A percentile compares a stretch with the other conserved stretches of the same genome.
phyloP scores from a whole-genome alignment of 108 stramenopile genomes.

The Pseudonitzschia multistriata region DNA sequence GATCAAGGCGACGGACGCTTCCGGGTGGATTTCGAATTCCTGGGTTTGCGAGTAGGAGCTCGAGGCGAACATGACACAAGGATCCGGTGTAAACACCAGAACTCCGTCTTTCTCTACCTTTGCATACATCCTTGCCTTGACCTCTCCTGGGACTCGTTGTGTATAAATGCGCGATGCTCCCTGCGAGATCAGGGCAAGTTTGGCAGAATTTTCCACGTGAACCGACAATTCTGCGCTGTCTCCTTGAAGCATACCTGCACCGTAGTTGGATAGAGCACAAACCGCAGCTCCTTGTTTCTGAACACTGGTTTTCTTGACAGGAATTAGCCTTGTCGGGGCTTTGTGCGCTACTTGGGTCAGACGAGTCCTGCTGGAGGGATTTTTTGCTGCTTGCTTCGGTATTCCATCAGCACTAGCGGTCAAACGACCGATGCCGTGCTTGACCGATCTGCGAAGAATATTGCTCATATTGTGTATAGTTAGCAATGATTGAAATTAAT shows the following conservation, averaged over 20 bases:
- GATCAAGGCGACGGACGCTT: constrained; percentile 33
- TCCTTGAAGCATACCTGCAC: constrained; percentile 77
- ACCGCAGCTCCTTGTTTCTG: constrained; percentile 48
- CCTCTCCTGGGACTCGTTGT: constrained; percentile 9
- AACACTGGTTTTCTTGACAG: constrained; percentile 31
- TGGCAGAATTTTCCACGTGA: constrained; percentile 51
- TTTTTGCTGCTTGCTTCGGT: background rate
- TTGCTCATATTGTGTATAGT: constrained; percentile 5
- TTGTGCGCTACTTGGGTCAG: constrained; percentile 52
- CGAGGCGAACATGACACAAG: constrained; percentile 36
- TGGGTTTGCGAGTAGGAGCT: constrained; percentile 39
- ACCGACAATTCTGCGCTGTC: constrained; percentile 51
- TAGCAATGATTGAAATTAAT: no score
- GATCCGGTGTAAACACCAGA: constrained; percentile 58
- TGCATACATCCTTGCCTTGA: constrained; percentile 30
- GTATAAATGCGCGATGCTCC: constrained; percentile 49
- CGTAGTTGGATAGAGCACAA: constrained; percentile 69
- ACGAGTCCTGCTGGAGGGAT: constrained; percentile 23
- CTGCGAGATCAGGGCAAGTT: constrained; percentile 67
- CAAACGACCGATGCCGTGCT: constrained; percentile 41
- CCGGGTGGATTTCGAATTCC: constrained; percentile 27
- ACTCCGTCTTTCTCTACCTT: constrained; percentile 36
- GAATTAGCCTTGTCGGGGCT: constrained; percentile 50
- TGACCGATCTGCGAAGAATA: constrained; percentile 19
- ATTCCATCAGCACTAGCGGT: constrained; percentile 29